These are phyloP conservation scores for Boletus coccyginus DNA, from an alignment of 768 basidiomycete species.

Conservation along the genomic window DNA sequence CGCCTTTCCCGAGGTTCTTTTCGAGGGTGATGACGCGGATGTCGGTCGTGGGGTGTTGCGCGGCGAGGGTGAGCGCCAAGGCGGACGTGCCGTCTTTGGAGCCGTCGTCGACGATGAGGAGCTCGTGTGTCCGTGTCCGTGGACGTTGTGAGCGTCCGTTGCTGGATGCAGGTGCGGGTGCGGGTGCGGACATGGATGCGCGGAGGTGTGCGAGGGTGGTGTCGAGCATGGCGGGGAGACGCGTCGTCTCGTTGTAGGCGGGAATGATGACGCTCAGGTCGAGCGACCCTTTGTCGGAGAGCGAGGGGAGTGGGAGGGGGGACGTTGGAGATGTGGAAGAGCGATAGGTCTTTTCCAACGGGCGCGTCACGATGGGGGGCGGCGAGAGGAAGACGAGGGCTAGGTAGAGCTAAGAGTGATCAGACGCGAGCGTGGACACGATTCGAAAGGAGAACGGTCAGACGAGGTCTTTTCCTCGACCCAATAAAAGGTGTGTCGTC, in stretches of 20 bases:
- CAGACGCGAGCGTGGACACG: not conserved
- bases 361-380: conserved; percentile 53
- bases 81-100: conserved; percentile 72
- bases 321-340: conserved; percentile 51
- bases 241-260: conserved; percentile 86
- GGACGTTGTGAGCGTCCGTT: conserved; percentile 18
- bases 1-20: conserved; percentile 88
- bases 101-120: conserved; percentile 90
- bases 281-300: conserved; percentile 56
- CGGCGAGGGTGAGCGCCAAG: conserved; percentile 62
- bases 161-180: not conserved
- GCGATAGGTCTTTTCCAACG: conserved; percentile 70
- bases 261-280: conserved; percentile 84
- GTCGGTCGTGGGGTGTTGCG: conserved; percentile 50
- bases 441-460: conserved; percentile 13
- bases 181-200: conserved; percentile 21
- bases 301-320: conserved; percentile 53
- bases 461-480: conserved; percentile 33
- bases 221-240: conserved; percentile 81
- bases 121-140: conserved; percentile 64
- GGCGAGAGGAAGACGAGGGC: conserved; percentile 77
- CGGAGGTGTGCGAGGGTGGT: conserved; percentile 67
- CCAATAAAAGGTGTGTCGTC: conserved; percentile 60
- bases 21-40: conserved; percentile 78
- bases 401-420: conserved; percentile 56